Conservation (phyloP, 768 basidiomycete species). For the Tulasnella sp. region DNA sequence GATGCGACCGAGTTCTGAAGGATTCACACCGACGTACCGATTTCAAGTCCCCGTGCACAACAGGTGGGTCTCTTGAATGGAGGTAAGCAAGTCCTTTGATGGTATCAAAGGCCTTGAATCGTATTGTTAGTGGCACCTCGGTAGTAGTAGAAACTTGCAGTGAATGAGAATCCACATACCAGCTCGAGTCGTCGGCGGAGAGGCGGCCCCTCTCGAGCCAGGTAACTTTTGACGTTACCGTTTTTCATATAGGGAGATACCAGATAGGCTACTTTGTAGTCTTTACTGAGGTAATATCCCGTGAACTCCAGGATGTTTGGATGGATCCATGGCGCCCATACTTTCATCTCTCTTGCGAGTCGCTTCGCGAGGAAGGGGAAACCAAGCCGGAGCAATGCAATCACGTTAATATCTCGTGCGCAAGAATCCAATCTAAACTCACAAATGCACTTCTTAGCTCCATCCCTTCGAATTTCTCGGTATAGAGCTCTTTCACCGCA, state of each 20-base stretch:
- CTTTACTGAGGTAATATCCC: not conserved
- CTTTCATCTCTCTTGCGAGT: not conserved
- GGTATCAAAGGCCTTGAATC: not conserved
- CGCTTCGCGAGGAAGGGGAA: not conserved
- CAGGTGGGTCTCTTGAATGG: slow-evolving; percentile 1
- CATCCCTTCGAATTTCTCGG: not conserved
- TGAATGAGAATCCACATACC: not conserved
- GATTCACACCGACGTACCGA: not conserved
- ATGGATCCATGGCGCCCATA: not conserved
- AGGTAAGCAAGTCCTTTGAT: not conserved
- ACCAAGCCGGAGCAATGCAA: no score
- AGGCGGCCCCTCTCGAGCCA: not conserved
- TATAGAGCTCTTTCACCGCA: not conserved
- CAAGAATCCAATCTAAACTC: not conserved
- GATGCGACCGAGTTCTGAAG: no score
- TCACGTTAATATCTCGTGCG: not conserved
- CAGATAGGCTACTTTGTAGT: not conserved
- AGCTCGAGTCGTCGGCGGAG: not conserved
- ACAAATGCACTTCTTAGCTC: not conserved
- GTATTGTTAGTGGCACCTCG: no score
- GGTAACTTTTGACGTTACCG: not conserved
- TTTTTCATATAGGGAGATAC: not conserved
- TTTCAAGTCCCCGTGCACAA: not conserved
- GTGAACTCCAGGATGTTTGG: not conserved
- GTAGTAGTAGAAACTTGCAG: no score